Conservation (phyloP, 2,329 filamentous ascomycete genomes). For the Cytospora piceae region DNA sequence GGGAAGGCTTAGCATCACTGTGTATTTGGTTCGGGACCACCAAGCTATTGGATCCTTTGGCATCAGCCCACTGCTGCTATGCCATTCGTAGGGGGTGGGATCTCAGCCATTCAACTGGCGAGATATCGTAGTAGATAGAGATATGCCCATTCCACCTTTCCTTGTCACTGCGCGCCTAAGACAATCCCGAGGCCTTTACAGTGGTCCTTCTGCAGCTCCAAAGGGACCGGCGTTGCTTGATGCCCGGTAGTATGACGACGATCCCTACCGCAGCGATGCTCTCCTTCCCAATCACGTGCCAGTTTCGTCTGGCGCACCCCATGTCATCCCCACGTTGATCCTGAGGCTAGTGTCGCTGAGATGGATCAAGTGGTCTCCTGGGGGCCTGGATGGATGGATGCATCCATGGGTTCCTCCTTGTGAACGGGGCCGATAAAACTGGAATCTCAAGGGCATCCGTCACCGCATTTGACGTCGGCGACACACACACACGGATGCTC, state of each 20-base stretch:
- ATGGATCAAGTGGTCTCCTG: not conserved
- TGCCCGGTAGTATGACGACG: not conserved
- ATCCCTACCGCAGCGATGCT: not conserved
- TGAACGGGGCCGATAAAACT: not conserved
- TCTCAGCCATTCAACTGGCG: too few relatives aligned
- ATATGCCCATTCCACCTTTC: not conserved
- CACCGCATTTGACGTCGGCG: not conserved
- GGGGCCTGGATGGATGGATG: not conserved
- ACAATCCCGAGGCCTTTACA: not conserved
- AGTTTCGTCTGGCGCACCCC: not conserved
- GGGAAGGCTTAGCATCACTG: not conserved
- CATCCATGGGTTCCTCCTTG: not conserved
- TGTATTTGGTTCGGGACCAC: not conserved
- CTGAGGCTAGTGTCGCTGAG: not conserved
- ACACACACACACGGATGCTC: not conserved
- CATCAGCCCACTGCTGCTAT: not conserved
- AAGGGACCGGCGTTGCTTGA: conserved; percentile 1
- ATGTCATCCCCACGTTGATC: not conserved
- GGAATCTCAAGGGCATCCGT: not conserved
- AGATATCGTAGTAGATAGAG: not conserved
- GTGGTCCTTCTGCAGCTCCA: not conserved
- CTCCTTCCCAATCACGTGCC: not conserved
- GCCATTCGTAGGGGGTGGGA: not conserved
- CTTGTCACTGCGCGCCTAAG: not conserved
- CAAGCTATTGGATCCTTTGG: not conserved